Evolutionary conservation across 208 protist species (phyloP).

Genomic region (Leptomonas seymouri): DNA sequence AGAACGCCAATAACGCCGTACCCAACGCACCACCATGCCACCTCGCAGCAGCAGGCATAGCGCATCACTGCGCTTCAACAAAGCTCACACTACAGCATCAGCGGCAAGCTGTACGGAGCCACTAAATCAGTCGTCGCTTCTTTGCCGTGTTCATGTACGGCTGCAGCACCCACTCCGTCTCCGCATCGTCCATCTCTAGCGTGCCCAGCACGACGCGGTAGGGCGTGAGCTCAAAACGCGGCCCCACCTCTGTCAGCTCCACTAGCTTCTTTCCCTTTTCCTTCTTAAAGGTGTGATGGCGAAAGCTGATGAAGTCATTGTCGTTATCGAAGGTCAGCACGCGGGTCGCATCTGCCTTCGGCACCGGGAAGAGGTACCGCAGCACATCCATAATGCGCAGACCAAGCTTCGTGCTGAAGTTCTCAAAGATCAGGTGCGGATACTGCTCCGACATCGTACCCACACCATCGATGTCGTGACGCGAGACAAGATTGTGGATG

Average conservation of each 20-base stretch:
- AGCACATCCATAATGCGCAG: slow-evolving; percentile 93
- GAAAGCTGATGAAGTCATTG: slow-evolving; percentile 99
- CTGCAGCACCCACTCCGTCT: slow-evolving; percentile 98
- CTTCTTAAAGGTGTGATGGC: slow-evolving; percentile 96
- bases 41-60: no score
- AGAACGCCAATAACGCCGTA: no score
- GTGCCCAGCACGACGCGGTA: slow-evolving; percentile 97
- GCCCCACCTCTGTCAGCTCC: slow-evolving; percentile 97
- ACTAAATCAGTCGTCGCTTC: slow-evolving; percentile 91
- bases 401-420: slow-evolving; percentile 97
- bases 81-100: no score
- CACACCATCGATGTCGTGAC: slow-evolving; percentile 96
- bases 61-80: no score
- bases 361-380: slow-evolving; percentile 98
- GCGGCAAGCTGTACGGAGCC: not conserved
- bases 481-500: slow-evolving; percentile 96
- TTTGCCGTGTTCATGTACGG: slow-evolving; percentile 99
- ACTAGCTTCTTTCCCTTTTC: slow-evolving; percentile 74
- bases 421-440: slow-evolving; percentile 99
- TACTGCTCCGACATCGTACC: slow-evolving; percentile 95
- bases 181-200: slow-evolving; percentile 96
- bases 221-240: slow-evolving; percentile 98
- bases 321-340: slow-evolving; percentile 98
- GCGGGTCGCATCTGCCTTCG: slow-evolving; percentile 95
- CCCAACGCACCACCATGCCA: no score